These are phyloP conservation scores for Pseudevernia furfuracea DNA, from an alignment of 495 filamentous ascomycete genomes.

Conservation along the genomic window DNA sequence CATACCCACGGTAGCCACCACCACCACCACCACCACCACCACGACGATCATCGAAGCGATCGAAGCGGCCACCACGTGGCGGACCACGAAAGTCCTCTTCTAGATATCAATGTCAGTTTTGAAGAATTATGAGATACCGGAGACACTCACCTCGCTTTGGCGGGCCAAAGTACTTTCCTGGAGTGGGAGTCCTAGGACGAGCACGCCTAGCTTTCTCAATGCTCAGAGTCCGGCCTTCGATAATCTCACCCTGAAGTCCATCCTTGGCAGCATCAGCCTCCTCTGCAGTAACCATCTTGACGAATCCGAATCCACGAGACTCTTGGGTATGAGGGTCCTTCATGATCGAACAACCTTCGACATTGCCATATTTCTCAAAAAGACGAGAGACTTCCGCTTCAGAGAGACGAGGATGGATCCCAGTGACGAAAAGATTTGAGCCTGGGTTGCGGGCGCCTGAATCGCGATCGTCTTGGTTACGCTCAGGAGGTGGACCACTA, in stretches of 20 bases:
- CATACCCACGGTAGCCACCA: constrained; percentile 46
- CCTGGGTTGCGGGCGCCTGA: constrained; percentile 81
- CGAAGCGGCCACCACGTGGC: constrained; percentile 48
- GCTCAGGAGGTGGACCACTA: constrained; percentile 36
- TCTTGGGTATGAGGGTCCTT: constrained; percentile 95
- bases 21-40: no score
- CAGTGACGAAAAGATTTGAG: constrained; percentile 98
- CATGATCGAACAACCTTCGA: constrained; percentile 99
- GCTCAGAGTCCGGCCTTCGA: constrained; percentile 91
- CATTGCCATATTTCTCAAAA: constrained; percentile 96
- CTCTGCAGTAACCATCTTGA: constrained; percentile 93
- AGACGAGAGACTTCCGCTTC: constrained; percentile 88
- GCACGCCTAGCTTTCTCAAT: constrained; percentile 98
- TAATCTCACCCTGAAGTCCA: constrained; percentile 86
- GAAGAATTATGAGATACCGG: neutral
- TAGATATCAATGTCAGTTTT: constrained; percentile 12
- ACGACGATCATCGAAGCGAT: constrained; percentile 52
- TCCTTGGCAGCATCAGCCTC: constrained; percentile 96
- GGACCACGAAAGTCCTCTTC: constrained; percentile 55
- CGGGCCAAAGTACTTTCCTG: constrained; percentile 97
- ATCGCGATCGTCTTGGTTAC: constrained; percentile 59
- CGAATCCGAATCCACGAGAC: constrained; percentile 97
- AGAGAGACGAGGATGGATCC: constrained; percentile 88
- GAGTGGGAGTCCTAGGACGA: constrained; percentile 89
- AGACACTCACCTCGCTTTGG: constrained; percentile 82